Evolutionary conservation across 257 asterid genomes (phyloP).

Genomic region (Solanum sejunctum): DNA sequence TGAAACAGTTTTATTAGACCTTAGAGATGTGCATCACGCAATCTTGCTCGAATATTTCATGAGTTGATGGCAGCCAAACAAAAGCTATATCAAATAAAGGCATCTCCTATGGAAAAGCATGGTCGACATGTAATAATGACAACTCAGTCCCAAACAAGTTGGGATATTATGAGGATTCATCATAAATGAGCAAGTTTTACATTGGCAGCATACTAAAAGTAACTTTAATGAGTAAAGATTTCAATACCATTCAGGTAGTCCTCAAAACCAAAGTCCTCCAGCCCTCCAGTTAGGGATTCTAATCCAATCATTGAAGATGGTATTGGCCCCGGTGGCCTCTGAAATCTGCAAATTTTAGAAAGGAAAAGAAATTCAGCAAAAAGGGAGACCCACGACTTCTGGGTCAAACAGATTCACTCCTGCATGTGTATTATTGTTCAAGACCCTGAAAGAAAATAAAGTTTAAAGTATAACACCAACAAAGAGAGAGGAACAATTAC

Average conservation of each 20-base stretch:
- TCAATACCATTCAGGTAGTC: constrained; percentile 69
- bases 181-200: not conserved
- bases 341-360: constrained; percentile 43
- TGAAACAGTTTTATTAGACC: not conserved
- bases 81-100: not conserved
- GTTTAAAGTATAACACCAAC: not conserved
- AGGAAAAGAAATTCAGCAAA: not conserved
- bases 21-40: not conserved
- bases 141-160: not conserved
- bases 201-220: not conserved
- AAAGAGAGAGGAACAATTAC: not conserved
- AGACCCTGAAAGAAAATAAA: not conserved
- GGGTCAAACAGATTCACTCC: not conserved
- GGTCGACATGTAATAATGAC: not conserved
- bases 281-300: constrained; percentile 61
- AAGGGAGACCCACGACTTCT: not conserved
- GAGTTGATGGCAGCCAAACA: not conserved
- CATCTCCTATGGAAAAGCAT: not conserved
- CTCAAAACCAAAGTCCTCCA: constrained; percentile 72
- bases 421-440: constrained; percentile 19
- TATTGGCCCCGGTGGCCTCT: constrained; percentile 77
- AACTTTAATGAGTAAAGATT: not conserved
- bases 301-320: constrained; percentile 83
- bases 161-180: not conserved
- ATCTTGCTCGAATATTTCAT: not conserved